Conservation (phyloP, 169 alveolate genomes). For the Hammondia hammondi region DNA sequence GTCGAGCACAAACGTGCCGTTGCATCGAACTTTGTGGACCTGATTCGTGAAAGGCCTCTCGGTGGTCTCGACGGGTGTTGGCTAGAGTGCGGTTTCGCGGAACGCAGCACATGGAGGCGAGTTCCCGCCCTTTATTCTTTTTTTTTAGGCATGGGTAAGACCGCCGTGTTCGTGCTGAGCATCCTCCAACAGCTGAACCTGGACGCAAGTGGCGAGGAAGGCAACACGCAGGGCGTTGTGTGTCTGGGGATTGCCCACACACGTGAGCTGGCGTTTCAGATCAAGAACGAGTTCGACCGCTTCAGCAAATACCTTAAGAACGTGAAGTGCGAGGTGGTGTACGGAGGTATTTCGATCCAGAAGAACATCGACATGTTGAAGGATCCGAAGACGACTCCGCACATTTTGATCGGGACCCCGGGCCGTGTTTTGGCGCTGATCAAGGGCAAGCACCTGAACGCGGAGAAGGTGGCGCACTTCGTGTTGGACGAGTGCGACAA, state of each 20-base stretch:
- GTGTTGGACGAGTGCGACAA: conserved; percentile 99
- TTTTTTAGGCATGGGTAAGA: conserved; percentile 97
- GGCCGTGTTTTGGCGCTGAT: conserved; percentile 97
- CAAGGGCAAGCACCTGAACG: conserved; percentile 90
- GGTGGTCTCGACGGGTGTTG: too few species aligned
- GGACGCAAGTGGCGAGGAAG: conserved; percentile 83
- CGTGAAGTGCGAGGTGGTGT: conserved; percentile 96
- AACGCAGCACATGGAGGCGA: too few species aligned
- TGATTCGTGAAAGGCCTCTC: too few species aligned
- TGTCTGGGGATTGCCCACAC: conserved; percentile 96
- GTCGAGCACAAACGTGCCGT: too few species aligned
- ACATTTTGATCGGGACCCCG: conserved; percentile 99
- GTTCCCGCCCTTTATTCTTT: not conserved
- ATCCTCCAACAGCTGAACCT: conserved; percentile 94
- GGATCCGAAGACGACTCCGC: conserved; percentile 92
- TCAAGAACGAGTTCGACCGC: conserved; percentile 97
- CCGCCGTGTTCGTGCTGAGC: conserved; percentile 99
- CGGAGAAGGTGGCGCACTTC: conserved; percentile 94
- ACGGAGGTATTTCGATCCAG: conserved; percentile 97
- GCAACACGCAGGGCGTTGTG: conserved; percentile 79
- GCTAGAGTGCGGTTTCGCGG: too few species aligned
- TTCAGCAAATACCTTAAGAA: conserved; percentile 95
- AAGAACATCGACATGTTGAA: conserved; percentile 94
- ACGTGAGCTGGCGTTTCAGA: conserved; percentile 99
- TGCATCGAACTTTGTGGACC: too few species aligned